Evolutionary conservation across 73 alveolate species (phyloP).

Genomic region (Paramecium pentaurelia): DNA sequence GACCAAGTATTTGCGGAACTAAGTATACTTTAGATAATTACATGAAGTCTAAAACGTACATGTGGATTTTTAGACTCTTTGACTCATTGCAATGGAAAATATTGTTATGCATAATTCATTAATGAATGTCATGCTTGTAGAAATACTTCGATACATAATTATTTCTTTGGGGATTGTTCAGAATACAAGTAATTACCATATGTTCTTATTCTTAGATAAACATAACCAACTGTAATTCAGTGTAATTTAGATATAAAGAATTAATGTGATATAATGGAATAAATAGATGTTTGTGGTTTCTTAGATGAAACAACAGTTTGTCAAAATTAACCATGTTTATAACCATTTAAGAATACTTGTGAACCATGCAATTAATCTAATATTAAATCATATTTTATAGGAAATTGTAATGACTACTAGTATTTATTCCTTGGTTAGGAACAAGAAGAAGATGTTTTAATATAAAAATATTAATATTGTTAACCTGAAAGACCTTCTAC

Average conservation of each 20-base stretch:
- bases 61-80: background rate
- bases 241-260: background rate
- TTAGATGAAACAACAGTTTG: background rate
- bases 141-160: background rate
- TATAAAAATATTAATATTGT: background rate
- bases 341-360: background rate
- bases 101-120: background rate
- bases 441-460: too few relatives aligned
- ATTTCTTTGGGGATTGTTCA: background rate
- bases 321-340: background rate
- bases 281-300: constrained; percentile 1
- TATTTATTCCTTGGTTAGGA: background rate
- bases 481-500: background rate
- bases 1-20: constrained; percentile 12
- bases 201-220: background rate
- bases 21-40: background rate
- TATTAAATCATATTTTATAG: background rate
- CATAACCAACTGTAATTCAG: background rate
- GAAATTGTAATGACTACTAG: background rate
- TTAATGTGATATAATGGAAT: background rate
- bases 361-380: background rate
- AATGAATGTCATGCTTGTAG: constrained; percentile 19
- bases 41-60: background rate
- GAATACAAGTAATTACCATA: background rate
- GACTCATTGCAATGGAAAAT: background rate